Conservation (phyloP, 169 alveolate species). For the Plasmodium reichenowi region DNA sequence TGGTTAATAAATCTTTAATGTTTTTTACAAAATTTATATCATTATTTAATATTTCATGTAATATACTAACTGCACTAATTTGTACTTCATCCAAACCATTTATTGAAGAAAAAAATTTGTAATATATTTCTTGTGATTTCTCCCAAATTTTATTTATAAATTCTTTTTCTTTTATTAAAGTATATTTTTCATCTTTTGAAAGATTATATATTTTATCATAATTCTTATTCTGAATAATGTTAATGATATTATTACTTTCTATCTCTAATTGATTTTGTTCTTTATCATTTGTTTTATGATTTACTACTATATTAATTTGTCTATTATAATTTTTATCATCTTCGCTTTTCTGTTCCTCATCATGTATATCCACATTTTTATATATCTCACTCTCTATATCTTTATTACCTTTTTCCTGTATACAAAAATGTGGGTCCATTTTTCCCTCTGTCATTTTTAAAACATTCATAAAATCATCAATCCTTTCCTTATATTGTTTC, state of each 20-base stretch:
- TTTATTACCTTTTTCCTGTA: neutral
- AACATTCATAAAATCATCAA: neutral
- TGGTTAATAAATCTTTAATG: slow-evolving; percentile 41
- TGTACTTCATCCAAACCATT: slow-evolving; percentile 78
- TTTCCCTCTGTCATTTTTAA: slow-evolving; percentile 6
- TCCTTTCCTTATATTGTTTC: slow-evolving; percentile 26
- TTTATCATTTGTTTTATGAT: neutral
- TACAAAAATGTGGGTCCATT: neutral
- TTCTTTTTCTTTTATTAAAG: neutral
- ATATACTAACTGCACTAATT: slow-evolving; percentile 71
- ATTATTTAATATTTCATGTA: slow-evolving; percentile 36
- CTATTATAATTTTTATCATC: neutral
- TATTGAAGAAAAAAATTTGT: slow-evolving; percentile 43
- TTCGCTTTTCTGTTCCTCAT: slow-evolving; percentile 20
- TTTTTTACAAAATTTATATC: slow-evolving; percentile 43
- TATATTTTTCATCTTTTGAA: no score
- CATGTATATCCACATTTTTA: slow-evolving; percentile 11
- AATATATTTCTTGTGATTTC: slow-evolving; percentile 55
- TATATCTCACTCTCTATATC: neutral
- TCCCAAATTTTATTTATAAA: slow-evolving; percentile 55
- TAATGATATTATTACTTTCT: neutral
- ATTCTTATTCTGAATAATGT: no score
- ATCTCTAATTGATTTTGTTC: neutral
- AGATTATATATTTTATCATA: no score
- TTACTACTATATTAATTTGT: neutral